Base-by-base conservation (phyloP, 352 stramenopile genomes). In the Globisporangium perplexum region DNA sequence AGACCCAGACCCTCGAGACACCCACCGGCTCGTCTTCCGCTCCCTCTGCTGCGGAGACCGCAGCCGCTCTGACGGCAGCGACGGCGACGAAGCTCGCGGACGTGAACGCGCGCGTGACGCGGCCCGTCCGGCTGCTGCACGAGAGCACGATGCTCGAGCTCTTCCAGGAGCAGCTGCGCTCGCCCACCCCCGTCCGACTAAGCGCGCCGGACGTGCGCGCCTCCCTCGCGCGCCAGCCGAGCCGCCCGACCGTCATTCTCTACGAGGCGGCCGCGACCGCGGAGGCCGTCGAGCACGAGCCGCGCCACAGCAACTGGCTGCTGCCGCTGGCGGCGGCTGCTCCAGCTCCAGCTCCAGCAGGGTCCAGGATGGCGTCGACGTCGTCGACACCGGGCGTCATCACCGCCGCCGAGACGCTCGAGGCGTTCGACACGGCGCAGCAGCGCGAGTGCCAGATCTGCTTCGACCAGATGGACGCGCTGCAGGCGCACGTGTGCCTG, bases 371-470 rank as follows among this genome's bases (percentile, higher is more conserved):
- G 15, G 24, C 33, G 3, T 2, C 15, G 14, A n/a, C 22, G 23
- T 43, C 48, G 3, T 5, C 14, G 18, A 53, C 48, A 11, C 23
- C 11, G 11, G 23, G 35, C 26, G n/a, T 47, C 30, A 28, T 4
- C 24, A n/a, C 5, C 23, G 2, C n/a, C 20, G 15, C 55, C 24
- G 57, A 44, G 18, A 60, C 48, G 1, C 47, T 36, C 12, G 50
- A 73, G 8, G 47, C 49, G 39, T 66, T 77, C 38, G 69, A 74
- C 46, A 62, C 58, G 39, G 47, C 18, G 1, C 55, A 51, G 39
- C 59, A 48, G 28, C 66, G 59, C 39, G 74, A 86, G 46, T 90
- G 80, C 55, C 73, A 86, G 65, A 87, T 90, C 57, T 90, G 80
- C 66, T 90, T 85, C 39, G 77, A 90, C 47, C 70, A 65, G 30